phyloP scores from a whole-genome alignment of 345 rosid species.

The Euphorbia pulcherrima region DNA sequence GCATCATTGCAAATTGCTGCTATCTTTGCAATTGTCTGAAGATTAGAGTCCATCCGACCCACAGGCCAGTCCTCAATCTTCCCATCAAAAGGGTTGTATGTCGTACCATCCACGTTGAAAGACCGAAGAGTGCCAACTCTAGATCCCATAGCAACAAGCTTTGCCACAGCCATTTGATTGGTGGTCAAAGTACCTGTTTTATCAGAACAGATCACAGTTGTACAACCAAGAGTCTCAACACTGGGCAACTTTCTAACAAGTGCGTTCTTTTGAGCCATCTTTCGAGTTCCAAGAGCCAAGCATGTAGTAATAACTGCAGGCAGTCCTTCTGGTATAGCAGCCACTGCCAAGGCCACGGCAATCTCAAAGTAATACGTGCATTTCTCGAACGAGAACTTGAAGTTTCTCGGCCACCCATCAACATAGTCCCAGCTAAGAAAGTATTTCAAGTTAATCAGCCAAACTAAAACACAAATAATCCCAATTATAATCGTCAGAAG shows the following conservation, averaged over 20 bases:
- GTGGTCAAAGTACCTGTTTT: conserved; percentile 94
- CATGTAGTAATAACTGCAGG: conserved; percentile 98
- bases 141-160: conserved; percentile 82
- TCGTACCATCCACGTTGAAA: conserved; percentile 78
- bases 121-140: conserved; percentile 58
- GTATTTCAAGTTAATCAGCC: conserved; percentile 92
- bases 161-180: conserved; percentile 83
- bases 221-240: conserved; percentile 94
- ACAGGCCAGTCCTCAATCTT: conserved; percentile 64
- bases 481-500: conserved; percentile 76
- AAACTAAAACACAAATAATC: conserved; percentile 70
- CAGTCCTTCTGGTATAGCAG: conserved; percentile 95
- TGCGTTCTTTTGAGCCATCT: conserved; percentile 98
- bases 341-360: conserved; percentile 93
- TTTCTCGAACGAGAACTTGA: conserved; percentile 89
- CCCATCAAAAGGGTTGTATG: conserved; percentile 81
- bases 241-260: conserved; percentile 89
- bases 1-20: conserved; percentile 92
- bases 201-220: conserved; percentile 89
- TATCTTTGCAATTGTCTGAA: conserved; percentile 81
- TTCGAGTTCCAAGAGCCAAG: conserved; percentile 87
- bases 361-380: conserved; percentile 97
- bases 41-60: conserved; percentile 77
- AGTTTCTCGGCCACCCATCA: conserved; percentile 84
- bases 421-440: conserved; percentile 89